Evolutionary conservation across 352 stramenopile genomes (phyloP), one percentile per base, ranked within the genome.

Genomic region (Thraustochytrium striatum): DNA sequence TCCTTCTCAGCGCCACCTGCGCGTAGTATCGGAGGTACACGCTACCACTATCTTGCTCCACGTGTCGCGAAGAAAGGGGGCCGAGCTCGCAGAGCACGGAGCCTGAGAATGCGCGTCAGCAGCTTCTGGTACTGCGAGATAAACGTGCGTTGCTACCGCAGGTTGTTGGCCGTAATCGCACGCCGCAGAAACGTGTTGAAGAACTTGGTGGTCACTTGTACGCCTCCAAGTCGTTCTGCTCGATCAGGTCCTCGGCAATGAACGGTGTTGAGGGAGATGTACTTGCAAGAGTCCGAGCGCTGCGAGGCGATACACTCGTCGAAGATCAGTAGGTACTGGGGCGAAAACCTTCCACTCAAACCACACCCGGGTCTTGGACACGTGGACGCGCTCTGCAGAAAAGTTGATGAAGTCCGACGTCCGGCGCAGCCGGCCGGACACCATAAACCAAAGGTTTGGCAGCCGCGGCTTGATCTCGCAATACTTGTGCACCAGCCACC

Each of bases 401-500:
- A 75, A 75, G 65, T 75, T 75, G 65, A 75, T 75, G 30, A 75
- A 75, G 30, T 75, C 65, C 43, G 65, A 75, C 5, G 65, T 75
- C 28, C 65, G 65, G 9, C 65, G 65, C 32, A 75, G 41, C 28
- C 43, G 35, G 13, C 65, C 65, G 50, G 32, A 38, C 43, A 75
- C 65, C 52, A 55, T 3, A 39, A 75, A 75, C 65, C 65, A 75
- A 11, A 55, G 30, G 16, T 75, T 38, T 7, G 65, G 65, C 21
- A 75, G 50, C 65, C 21, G 16, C 11, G n/a, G 13, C 47, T 75
- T 75, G 35, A 58, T 32, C 7, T 0, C 28, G 11, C 41, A 30
- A 30, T 75, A 75, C 52, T 75, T 30, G 11, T 43, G 61, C 9
- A 75, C 50, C 11, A 75, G 21, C 30, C 43, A 5, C 7, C 43